phyloP scores from a whole-genome alignment of 2,329 filamentous ascomycete species.

The Diplodia intermedia region DNA sequence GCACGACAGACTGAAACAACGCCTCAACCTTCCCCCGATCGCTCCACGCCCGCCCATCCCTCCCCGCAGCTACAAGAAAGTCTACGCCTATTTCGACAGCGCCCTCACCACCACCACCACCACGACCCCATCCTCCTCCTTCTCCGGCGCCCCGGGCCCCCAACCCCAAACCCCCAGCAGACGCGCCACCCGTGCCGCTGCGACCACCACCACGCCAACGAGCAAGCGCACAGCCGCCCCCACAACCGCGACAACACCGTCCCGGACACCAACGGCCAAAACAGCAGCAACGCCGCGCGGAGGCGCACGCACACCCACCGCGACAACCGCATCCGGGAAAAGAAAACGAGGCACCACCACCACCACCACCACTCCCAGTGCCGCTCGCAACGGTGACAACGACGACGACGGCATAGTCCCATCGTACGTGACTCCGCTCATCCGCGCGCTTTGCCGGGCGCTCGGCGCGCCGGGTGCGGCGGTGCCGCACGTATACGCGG shows the following conservation, averaged over 20 bases:
- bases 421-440: constrained; percentile 71
- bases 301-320: constrained; percentile 37
- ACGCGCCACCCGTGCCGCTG: constrained; percentile 42
- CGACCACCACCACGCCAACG: constrained; percentile 36
- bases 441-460: constrained; percentile 69
- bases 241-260: constrained; percentile 27
- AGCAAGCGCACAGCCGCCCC: constrained; percentile 23
- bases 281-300: constrained; percentile 29
- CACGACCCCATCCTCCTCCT: constrained; percentile 39
- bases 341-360: constrained; percentile 35
- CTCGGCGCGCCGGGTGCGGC: constrained; percentile 65
- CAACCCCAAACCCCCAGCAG: constrained; percentile 35
- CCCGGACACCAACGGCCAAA: not conserved
- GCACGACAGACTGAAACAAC: constrained; percentile 70
- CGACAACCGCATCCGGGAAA: constrained; percentile 38
- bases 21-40: constrained; percentile 77
- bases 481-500: constrained; percentile 76
- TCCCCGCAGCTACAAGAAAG: constrained; percentile 80
- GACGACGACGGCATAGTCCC: constrained; percentile 35
- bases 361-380: constrained; percentile 31
- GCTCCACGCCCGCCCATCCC: constrained; percentile 78
- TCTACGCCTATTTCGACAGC: constrained; percentile 80
- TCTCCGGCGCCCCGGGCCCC: constrained; percentile 36
- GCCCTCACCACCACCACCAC: constrained; percentile 65
- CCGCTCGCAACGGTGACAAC: too few species aligned